phyloP scores from a whole-genome alignment of 805 yeast species.

The Maudiozyma turicensis region DNA sequence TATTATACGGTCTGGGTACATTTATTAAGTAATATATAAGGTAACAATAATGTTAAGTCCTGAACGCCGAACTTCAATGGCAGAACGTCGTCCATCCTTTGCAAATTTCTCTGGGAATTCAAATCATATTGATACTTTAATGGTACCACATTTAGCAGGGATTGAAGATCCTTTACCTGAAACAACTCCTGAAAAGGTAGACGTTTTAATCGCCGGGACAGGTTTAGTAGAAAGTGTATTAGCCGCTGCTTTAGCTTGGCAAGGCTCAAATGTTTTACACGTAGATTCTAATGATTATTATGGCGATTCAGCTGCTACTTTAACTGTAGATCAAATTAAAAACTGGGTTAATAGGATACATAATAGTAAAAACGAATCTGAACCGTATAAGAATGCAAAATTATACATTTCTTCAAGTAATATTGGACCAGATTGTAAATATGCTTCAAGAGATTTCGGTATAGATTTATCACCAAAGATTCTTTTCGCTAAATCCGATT shows the following conservation, averaged over 20 bases:
- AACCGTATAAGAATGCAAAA: slow-evolving; percentile 57
- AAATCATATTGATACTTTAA: slow-evolving; percentile 16
- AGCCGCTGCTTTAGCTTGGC: slow-evolving; percentile 96
- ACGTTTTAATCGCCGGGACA: slow-evolving; percentile 86
- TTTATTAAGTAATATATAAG: neutral
- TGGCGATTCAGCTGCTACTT: slow-evolving; percentile 81
- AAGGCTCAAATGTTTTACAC: slow-evolving; percentile 90
- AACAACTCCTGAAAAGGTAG: slow-evolving; percentile 60
- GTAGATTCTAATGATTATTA: slow-evolving; percentile 77
- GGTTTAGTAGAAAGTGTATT: slow-evolving; percentile 80
- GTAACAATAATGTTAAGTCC: slow-evolving; percentile 18
- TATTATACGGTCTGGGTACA: neutral
- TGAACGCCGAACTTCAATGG: slow-evolving; percentile 54
- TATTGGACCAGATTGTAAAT: slow-evolving; percentile 28
- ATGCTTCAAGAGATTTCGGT: slow-evolving; percentile 67
- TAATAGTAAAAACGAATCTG: slow-evolving; percentile 31
- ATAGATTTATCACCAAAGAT: slow-evolving; percentile 82
- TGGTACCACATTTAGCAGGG: slow-evolving; percentile 66
- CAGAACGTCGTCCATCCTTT: slow-evolving; percentile 54
- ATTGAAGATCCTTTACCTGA: slow-evolving; percentile 63
- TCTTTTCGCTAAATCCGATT: slow-evolving; percentile 83
- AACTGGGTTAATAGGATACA: slow-evolving; percentile 66
- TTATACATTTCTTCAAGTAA: slow-evolving; percentile 62
- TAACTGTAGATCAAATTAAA: slow-evolving; percentile 77
- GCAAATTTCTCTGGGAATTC: slow-evolving; percentile 19